phyloP scores from a whole-genome alignment of 176 grass and related monocot species.

The Poa annua region DNA sequence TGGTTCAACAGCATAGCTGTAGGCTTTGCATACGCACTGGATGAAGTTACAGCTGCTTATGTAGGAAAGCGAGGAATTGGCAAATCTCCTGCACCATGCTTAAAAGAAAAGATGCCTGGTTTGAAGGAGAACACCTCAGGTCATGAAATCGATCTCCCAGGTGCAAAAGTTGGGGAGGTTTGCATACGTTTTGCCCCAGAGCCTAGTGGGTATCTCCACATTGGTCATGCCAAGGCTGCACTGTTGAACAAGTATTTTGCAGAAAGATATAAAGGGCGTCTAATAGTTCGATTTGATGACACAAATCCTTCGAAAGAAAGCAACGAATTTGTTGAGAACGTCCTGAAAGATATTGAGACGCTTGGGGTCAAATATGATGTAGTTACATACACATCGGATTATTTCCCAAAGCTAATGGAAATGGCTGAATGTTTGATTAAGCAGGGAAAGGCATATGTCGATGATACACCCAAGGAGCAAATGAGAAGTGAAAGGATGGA shows the following conservation, averaged over 20 bases:
- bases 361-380: slow-evolving; percentile 72
- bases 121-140: slow-evolving; percentile 42
- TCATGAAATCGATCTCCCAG: slow-evolving; percentile 80
- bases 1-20: slow-evolving; percentile 69
- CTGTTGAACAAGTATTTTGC: slow-evolving; percentile 92
- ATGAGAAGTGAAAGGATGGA: slow-evolving; percentile 94
- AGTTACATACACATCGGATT: slow-evolving; percentile 89
- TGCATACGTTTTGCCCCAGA: slow-evolving; percentile 90
- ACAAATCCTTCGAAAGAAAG: no score
- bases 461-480: slow-evolving; percentile 83
- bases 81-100: slow-evolving; percentile 65
- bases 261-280: slow-evolving; percentile 62
- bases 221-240: slow-evolving; percentile 86
- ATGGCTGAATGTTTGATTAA: slow-evolving; percentile 75
- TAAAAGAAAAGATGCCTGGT: slow-evolving; percentile 49
- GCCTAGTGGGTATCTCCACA: slow-evolving; percentile 82
- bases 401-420: slow-evolving; percentile 77
- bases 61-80: slow-evolving; percentile 82
- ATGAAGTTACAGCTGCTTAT: slow-evolving; percentile 72
- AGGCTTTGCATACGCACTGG: slow-evolving; percentile 51
- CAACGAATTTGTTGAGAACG: slow-evolving; percentile 33
- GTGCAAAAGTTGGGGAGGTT: slow-evolving; percentile 79
- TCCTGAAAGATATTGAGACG: slow-evolving; percentile 86
- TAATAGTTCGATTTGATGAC: slow-evolving; percentile 39
- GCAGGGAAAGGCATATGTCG: slow-evolving; percentile 84